Base-by-base conservation (phyloP, 495 filamentous ascomycete species). In the Jackrogersella minutella region DNA sequence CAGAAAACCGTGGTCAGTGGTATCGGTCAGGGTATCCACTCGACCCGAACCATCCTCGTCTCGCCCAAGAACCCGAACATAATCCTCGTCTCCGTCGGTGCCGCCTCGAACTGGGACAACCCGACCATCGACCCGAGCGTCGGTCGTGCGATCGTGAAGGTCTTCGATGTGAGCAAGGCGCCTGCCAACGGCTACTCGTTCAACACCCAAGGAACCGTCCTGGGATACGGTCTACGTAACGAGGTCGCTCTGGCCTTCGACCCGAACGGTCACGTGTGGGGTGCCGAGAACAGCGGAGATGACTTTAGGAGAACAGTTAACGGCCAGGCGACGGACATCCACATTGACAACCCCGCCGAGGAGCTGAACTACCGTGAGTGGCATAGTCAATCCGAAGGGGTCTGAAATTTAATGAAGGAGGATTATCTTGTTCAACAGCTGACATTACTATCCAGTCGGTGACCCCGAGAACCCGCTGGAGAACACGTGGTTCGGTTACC, bases 171-270 rank as follows among this genome's bases (percentile, higher is more conserved):
- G 16, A 80, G 68, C 58, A 79, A 80, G 60, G 70, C 74, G 0
- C 69, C 76, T 5, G 47, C 73, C 1, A 67, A 74, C 2, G 76
- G 76, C 1, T 86, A 85, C 49, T 77, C 80, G 64, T 90, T 78
- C 62, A 76, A 80, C 34, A 80, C 73, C 2, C 77, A 83, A 51
- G 88, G 88, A 3, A 68, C 75, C 36, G 75, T 86, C 0, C 72
- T 91, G 1, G 88, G 86, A 0, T 91, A 88, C 79, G 88, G 88
- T 33, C 79, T 91, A 17, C 81, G 88, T 8, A 90, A 91, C 73
- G 85, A 85, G 28, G 86, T 90, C 34, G 88, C 87, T 3, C 70
- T 91, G 3, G 83, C 76, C 1, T 86, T 88, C 64, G 84, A 90
- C 43, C 84, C 83, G 8, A 72, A 73, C 49, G 79, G 75, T 2